Evolutionary conservation across 2,329 filamentous ascomycete species (phyloP), one percentile per base, ranked within the genome.

Genomic region (Phyllosticta citribraziliensis): DNA sequence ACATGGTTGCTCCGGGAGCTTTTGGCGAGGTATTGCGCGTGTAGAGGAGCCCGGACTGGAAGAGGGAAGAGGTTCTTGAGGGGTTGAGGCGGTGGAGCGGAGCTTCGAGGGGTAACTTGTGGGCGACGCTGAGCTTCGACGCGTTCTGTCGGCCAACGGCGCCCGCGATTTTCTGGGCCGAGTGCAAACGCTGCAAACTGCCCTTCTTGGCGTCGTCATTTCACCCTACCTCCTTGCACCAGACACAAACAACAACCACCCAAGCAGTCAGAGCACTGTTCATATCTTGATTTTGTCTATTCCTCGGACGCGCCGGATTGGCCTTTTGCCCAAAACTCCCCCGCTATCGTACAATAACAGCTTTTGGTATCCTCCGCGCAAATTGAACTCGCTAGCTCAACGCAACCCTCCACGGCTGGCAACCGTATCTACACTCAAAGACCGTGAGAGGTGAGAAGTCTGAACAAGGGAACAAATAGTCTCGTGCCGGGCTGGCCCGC

Each of bases 1-100:
- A 95, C 92, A 97, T 96, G 68, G 64, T 50, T 47, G 22, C 30
- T 55, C 59, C 53, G 59, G 47, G 54, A 57, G 54, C 54, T 61
- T 27, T 57, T n/a, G 35, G 59, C 25, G 5, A 50, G 6, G 20
- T 10, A 5, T 40, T 20, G 30, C 20, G 55, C 47, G 59, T 50
- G 55, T 25, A 25, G 30, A 19, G 54, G 52, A 27, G 52, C 25
- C 58, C 22, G 50, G n/a, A 30, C n/a, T 19, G 30, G 40, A 22
- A 40, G 58, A 24, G 53, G 20, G 27, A 56, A 40, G 12, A 55
- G 40, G 30, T 19, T 47, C 27, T 9, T 24, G 25, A 30, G 54
- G 27, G 27, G 50, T 25, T 51, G 54, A 53, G 54, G 55, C 30
- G 50, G 54, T 30, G 27, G 55, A 56, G 54, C 27, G 50, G 59